Percentiles rank a stretch among this genome's conserved stretches.
phyloP scores from a whole-genome alignment of 805 yeast species.

The Myxozyma udenii region DNA sequence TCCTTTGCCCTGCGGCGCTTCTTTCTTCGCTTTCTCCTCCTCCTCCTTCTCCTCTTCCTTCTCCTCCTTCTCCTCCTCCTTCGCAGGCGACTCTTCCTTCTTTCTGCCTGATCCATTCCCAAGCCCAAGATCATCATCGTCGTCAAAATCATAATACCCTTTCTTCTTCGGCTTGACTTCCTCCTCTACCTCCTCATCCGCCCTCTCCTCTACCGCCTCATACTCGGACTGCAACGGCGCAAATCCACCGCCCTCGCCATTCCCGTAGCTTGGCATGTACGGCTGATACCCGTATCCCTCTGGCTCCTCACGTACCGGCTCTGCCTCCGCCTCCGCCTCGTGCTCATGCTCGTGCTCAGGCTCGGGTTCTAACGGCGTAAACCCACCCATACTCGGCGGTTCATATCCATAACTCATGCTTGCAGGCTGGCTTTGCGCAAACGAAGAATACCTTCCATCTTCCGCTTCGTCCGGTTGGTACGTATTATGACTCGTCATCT shows the following conservation, averaged over 20 bases:
- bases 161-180: neutral
- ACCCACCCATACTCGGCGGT: too few species aligned
- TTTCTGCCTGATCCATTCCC: conserved; percentile 24
- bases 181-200: neutral
- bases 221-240: neutral
- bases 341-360: too few species aligned
- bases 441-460: too few species aligned
- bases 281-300: neutral
- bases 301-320: neutral
- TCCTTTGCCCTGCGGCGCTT: conserved; percentile 36
- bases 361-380: too few species aligned
- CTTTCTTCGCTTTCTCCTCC: conserved; percentile 34
- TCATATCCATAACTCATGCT: conserved; percentile 6
- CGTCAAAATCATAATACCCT: conserved; percentile 9
- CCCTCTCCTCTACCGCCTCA: neutral
- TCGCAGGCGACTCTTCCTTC: conserved; percentile 42
- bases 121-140: conserved; percentile 30
- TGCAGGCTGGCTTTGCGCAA: too few species aligned
- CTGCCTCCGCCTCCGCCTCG: neutral
- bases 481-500: too few species aligned
- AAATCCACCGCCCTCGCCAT: neutral
- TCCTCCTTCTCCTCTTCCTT: conserved; percentile 33
- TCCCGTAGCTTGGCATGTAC: conserved; percentile 1
- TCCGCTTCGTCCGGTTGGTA: too few species aligned
- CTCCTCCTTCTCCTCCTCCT: conserved; percentile 41